Percentiles rank a stretch among this genome's conserved stretches.
phyloP scores from a whole-genome alignment of 1,139 yeast genomes.

The Suzukiozyma palmioleophila region DNA sequence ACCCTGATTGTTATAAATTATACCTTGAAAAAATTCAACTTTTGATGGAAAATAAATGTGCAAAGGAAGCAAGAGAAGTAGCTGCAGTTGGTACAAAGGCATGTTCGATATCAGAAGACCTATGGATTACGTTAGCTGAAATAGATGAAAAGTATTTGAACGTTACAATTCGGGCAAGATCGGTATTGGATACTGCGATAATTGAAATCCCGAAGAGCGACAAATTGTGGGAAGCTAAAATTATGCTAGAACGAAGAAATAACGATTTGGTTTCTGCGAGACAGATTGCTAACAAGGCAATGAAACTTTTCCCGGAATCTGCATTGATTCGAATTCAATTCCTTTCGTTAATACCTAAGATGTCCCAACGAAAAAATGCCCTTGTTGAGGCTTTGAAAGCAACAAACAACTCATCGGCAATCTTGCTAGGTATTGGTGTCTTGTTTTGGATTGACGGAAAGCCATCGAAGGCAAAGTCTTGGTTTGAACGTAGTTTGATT shows the following conservation, averaged over 20 bases:
- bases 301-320: slow-evolving; percentile 56
- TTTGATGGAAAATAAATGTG: slow-evolving; percentile 23
- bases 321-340: slow-evolving; percentile 62
- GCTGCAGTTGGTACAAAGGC: slow-evolving; percentile 46
- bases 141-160: slow-evolving; percentile 42
- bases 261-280: slow-evolving; percentile 52
- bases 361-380: slow-evolving; percentile 56
- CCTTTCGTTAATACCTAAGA: slow-evolving; percentile 46
- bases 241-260: slow-evolving; percentile 52
- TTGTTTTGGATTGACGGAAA: slow-evolving; percentile 71
- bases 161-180: slow-evolving; percentile 58
- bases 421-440: slow-evolving; percentile 62
- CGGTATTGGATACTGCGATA: slow-evolving; percentile 67
- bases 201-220: slow-evolving; percentile 48
- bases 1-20: slow-evolving; percentile 46
- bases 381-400: slow-evolving; percentile 69
- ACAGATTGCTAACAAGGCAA: slow-evolving; percentile 54
- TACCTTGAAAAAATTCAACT: slow-evolving; percentile 61
- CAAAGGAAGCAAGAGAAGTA: slow-evolving; percentile 42
- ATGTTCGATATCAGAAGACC: slow-evolving; percentile 36
- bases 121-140: slow-evolving; percentile 58
- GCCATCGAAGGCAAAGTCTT: slow-evolving; percentile 57
- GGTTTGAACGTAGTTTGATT: slow-evolving; percentile 67
- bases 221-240: slow-evolving; percentile 52
- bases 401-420: slow-evolving; percentile 57